Evolutionary conservation across 176 grass and related monocot species (phyloP), one percentile per base, ranked within the genome.

Genomic region (Calamus simplicifolius): DNA sequence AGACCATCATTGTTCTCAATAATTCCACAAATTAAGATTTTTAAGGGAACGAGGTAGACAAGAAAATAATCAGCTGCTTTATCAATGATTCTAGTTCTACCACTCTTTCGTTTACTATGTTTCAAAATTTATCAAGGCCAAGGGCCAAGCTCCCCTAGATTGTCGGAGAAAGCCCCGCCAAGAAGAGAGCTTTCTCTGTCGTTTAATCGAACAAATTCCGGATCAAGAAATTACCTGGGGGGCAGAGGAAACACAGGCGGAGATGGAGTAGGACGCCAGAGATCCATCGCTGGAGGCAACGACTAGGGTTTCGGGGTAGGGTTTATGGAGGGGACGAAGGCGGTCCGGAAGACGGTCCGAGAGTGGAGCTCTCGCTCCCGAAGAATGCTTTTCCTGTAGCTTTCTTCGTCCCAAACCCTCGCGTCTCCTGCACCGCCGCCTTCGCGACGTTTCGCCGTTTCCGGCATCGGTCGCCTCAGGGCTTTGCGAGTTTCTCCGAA

Each of bases 241-340:
- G 5, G 64, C 16, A n/a, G 82, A 54, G 19, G 74, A 12, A 52
- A 90, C 72, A 71, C 81, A 85, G 30, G 75, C 82, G 8, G 82
- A 75, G 19, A 95, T 75, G 52, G 85, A 89, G 72, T 79, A 96
- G 31, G 81, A 78, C 0, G 87, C 74, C 29, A 97, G 35, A 58
- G 75, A 88, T 10, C 87, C 84, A 26, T 91, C 92, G 48, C 81
- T 97, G 48, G 83, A 91, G 27, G 87, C 87, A 28, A 83, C 78
- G 54, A 88, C 72, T 52, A 97, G 58, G 28, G 78, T 75, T 28
- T 85, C 78, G 2, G 78, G 81, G 68, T 75, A 30, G 82, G 15
- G 56, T 81, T 75, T 27, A 71, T 21, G 16, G 82, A 67, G 60
- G 85, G 83, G 25, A 71, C 85, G 72, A 97, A 91, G 29, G 77